Percentiles rank a stretch among this genome's conserved stretches.
These are phyloP conservation scores for Allantophomopsis lycopodina DNA, from an alignment of 2,329 filamentous ascomycete genomes.

Conservation along the genomic window DNA sequence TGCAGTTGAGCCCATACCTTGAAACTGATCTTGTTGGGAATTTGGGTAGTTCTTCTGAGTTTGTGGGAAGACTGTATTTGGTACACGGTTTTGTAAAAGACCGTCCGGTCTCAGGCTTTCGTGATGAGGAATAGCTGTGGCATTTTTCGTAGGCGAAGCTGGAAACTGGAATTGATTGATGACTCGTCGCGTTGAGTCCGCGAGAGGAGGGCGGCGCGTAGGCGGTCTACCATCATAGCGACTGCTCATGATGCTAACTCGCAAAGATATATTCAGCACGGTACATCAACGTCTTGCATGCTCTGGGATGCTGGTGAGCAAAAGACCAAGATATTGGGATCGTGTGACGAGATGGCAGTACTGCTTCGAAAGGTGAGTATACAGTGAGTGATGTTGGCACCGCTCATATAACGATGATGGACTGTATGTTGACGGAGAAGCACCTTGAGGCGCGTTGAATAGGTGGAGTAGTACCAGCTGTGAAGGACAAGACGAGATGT, in stretches of 20 bases:
- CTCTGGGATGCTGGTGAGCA: no score
- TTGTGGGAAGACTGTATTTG: constrained; percentile 3
- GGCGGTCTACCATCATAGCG: constrained; percentile 2
- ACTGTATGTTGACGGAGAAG: no score
- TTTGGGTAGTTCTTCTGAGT: constrained; percentile 5
- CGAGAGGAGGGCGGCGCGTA: constrained; percentile 16
- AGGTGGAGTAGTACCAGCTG: no score
- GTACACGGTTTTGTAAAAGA: constrained; percentile 6
- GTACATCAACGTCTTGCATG: no score
- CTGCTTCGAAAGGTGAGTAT: no score
- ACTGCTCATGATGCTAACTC: background rate
- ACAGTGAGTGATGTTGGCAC: no score
- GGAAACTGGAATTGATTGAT: constrained; percentile 13
- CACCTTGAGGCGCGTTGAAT: no score
- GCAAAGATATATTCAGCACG: no score
- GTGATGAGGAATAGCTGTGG: constrained; percentile 10
- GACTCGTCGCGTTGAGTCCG: constrained; percentile 17
- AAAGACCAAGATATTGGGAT: no score
- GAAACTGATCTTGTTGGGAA: constrained; percentile 4
- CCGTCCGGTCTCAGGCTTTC: constrained; percentile 11
- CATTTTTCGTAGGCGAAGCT: constrained; percentile 5
- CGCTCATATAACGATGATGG: no score
- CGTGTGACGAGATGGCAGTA: no score
- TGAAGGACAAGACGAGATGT: no score
- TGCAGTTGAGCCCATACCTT: constrained; percentile 12